phyloP scores from a whole-genome alignment of 768 basidiomycete species.

The Daedalea quercina region DNA sequence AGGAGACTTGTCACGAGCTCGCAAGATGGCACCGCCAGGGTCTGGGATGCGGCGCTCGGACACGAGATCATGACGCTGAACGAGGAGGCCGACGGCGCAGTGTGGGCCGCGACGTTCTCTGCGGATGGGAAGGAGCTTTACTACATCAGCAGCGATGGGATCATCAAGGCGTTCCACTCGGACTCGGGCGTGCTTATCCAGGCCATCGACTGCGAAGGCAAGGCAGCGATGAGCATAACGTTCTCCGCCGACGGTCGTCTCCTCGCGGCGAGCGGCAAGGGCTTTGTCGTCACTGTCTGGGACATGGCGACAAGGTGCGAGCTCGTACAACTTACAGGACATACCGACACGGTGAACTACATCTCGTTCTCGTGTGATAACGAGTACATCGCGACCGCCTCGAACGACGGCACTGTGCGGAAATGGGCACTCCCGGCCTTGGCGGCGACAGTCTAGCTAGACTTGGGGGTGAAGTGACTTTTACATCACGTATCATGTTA shows the following conservation, averaged over 20 bases:
- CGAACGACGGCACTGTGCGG: constrained; percentile 40
- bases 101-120: constrained; percentile 4
- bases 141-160: constrained; percentile 25
- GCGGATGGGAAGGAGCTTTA: constrained; percentile 4
- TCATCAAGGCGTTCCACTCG: constrained; percentile 39
- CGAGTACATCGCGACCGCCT: constrained; percentile 38
- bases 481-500: too few species aligned
- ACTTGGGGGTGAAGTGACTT: too few species aligned
- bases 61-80: background rate
- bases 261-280: background rate
- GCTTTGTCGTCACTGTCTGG: constrained; percentile 10
- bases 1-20: constrained; percentile 11
- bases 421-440: background rate
- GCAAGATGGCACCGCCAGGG: constrained; percentile 13
- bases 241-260: background rate
- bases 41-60: constrained; percentile 2
- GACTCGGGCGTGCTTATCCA: constrained; percentile 22
- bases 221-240: constrained; percentile 8
- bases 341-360: constrained; percentile 3
- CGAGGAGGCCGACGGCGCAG: background rate
- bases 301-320: background rate
- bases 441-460: too few species aligned
- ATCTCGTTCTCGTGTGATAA: constrained; percentile 31
- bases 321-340: constrained; percentile 1
- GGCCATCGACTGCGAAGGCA: constrained; percentile 1